Evolutionary conservation across 331 rosid genomes (phyloP), one percentile per base, ranked within the genome.

Genomic region (Malus hybrid): DNA sequence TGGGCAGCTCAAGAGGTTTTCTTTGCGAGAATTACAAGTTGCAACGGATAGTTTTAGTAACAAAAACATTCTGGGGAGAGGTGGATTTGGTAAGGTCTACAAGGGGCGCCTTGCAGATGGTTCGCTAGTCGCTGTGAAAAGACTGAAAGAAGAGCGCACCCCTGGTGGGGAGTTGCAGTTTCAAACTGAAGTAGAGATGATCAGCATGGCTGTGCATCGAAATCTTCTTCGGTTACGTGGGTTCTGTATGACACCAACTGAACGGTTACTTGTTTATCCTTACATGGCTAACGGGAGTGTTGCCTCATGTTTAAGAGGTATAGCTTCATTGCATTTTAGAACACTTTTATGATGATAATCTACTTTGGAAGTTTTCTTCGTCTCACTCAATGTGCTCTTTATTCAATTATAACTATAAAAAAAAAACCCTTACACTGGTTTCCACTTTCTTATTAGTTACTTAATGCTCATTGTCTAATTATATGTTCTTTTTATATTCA

Each of bases 141-240:
- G 99, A 79, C 80, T 94, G 84, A 94, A 94, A 82, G 97, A 94
- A 83, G 99, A 94, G 79, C 97, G 97, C 30, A 94, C 99, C n/a
- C 99, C 97, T 55, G 99, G 99, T 76, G 99, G 99, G 53, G 99
- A 94, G 86, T 89, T 94, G 84, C 99, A 94, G 81, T 94, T 94
- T 90, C 99, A 94, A 81, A 94, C 99, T 42, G 99, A 94, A 85
- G 99, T 94, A 29, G 97, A 94, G 93, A 94, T 94, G 99, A 94
- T 94, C 72, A 94, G 99, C 84, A 90, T 94, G 97, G 99, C 97
- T 42, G 99, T 94, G 77, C 99, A 94, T 84, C 93, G 99, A 75
- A 94, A 94, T 79, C 97, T 92, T 72, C 96, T 94, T 58, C 89
- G 97, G 7, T 74, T 94, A 56, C 97, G 97, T n/a, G 97, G 99